Base-by-base conservation (phyloP, 345 rosid genomes). In the Pugionium cornutum region DNA sequence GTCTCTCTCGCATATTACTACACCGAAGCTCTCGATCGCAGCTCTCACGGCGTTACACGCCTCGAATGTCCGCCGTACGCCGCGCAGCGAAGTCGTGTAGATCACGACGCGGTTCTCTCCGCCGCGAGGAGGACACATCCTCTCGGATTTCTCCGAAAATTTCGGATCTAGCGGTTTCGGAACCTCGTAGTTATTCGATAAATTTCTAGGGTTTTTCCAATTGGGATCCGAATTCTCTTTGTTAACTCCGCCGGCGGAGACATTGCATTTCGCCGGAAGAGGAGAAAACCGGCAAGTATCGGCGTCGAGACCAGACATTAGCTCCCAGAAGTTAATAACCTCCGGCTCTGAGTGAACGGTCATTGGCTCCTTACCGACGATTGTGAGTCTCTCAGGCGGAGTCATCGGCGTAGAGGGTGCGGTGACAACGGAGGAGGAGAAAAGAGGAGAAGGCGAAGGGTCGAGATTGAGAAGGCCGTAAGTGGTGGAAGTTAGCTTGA, bases 391-490 rank as follows among this genome's bases (percentile, higher is more conserved):
- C 28, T 79, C 76, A 1, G 87, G 85, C 7, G 89, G 92, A 7
- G 84, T 82, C 33, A 87, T 85, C n/a, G 86, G 79, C 2, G 84
- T 64, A 6, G 80, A 59, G 9, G 80, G 50, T 41, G 80, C 11
- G 27, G 75, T 5, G 42, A 9, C 7, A 0, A 72, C 45, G 42
- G 71, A 2, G 48, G 70, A 8, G 6, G 67, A 6, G 9, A 31
- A 2, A 60, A 58, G 4, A 58, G 76, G 59, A 56, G 77, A 70
- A 0, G 80, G 59, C 0, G 74, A 64, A 2, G 95, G 85, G 18
- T 92, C 96, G 37, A 89, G 84, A 68, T 84, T 80, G 80, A 92
- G 96, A 61, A 89, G 87, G 46, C 92, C 91, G 52, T 92, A 92
- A 9, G 98, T 85, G 68, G 96, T 76, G 76, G 96, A 92, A 49